Evolutionary conservation across 192 early-diverging fungal genomes (phyloP).

Genomic region (Gonapodya prolifera): DNA sequence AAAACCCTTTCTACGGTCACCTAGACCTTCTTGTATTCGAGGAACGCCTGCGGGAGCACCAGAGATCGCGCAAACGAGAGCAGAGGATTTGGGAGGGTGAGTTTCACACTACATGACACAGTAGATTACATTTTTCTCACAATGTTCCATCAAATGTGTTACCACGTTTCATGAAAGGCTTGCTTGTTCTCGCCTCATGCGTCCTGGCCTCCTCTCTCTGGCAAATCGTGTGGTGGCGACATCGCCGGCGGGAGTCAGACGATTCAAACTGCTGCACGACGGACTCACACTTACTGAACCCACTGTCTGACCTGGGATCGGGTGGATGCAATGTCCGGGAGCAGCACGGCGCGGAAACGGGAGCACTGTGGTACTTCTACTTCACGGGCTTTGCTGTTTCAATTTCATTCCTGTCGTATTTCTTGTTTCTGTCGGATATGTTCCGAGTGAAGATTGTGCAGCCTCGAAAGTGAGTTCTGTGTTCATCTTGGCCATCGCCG

Average conservation of each 20-base stretch:
- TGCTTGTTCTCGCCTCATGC: not conserved
- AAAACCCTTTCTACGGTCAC: not conserved
- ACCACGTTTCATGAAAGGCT: not conserved
- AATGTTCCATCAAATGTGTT: not conserved
- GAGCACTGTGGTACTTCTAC: not conserved
- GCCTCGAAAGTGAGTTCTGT: constrained; percentile 1
- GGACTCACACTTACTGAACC: not conserved
- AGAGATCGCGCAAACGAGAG: not conserved
- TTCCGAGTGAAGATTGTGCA: not conserved
- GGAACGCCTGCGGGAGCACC: constrained; percentile 1
- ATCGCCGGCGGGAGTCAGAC: not conserved
- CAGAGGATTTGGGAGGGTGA: not conserved
- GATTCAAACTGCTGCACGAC: not conserved
- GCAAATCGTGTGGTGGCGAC: not conserved
- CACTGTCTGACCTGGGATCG: no score
- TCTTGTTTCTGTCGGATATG: not conserved
- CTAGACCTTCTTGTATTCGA: constrained; percentile 2
- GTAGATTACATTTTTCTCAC: not conserved
- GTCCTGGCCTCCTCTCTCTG: not conserved
- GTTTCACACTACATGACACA: not conserved
- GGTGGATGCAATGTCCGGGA: not conserved
- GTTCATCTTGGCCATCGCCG: not conserved
- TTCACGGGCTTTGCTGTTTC: not conserved
- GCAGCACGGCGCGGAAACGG: not conserved
- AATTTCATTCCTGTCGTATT: constrained; percentile 5